A percentile compares a stretch with the other conserved stretches of the same genome.
Evolutionary conservation across 1,284 basidiomycete genomes (phyloP).

Genomic region (Ceratorhiza oryzae-sativae): DNA sequence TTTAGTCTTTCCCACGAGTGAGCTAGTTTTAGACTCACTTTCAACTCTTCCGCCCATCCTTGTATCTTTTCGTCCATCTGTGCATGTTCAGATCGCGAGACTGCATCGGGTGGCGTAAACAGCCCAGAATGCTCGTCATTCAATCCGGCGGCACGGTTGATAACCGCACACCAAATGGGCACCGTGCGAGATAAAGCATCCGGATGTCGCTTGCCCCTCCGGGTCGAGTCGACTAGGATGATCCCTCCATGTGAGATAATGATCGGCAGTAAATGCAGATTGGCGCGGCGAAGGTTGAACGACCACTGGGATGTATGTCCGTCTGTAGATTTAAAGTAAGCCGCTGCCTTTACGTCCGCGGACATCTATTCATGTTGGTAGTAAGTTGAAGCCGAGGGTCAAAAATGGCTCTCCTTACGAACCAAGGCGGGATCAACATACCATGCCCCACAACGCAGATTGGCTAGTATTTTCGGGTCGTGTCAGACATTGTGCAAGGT

Average conservation of each 20-base stretch:
- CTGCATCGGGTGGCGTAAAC: slow-evolving; percentile 67
- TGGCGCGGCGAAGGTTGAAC: slow-evolving; percentile 86
- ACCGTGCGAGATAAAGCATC: slow-evolving; percentile 95
- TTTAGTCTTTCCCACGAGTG: too few species aligned
- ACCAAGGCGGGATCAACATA: slow-evolving; percentile 80
- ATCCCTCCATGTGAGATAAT: slow-evolving; percentile 64
- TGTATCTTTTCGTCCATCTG: slow-evolving; percentile 72
- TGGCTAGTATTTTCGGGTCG: slow-evolving; percentile 64
- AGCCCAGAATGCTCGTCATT: slow-evolving; percentile 56
- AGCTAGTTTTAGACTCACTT: slow-evolving; percentile 61
- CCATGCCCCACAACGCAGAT: slow-evolving; percentile 94
- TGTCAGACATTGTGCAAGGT: too few species aligned
- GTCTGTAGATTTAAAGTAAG: slow-evolving; percentile 98
- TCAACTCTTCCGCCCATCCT: slow-evolving; percentile 69
- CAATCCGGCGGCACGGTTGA: slow-evolving; percentile 74
- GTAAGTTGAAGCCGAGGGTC: neutral
- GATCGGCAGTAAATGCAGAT: slow-evolving; percentile 77
- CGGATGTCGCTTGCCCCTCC: slow-evolving; percentile 92
- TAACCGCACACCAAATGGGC: slow-evolving; percentile 93
- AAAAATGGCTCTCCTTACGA: slow-evolving; percentile 43
- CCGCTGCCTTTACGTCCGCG: slow-evolving; percentile 46
- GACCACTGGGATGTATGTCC: slow-evolving; percentile 89
- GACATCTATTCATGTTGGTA: slow-evolving; percentile 48
- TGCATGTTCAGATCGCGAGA: slow-evolving; percentile 62
- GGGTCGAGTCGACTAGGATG: slow-evolving; percentile 90